phyloP scores from a whole-genome alignment of 176 grass and related monocot genomes.

The Puya raimondii region DNA sequence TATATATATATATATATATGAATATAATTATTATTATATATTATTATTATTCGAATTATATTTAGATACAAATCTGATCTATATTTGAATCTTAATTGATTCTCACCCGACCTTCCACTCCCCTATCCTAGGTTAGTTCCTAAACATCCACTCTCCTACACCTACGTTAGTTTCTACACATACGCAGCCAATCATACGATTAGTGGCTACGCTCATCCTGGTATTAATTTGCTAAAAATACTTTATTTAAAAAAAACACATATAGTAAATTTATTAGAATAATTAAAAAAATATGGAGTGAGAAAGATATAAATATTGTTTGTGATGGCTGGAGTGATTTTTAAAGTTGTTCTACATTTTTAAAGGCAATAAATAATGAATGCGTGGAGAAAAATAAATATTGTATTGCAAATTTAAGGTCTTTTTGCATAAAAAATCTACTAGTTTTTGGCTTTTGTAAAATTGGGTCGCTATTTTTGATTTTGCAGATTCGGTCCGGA shows the following conservation, averaged over 20 bases:
- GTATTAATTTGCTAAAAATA: slow-evolving; percentile 6
- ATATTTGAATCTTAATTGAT: no score
- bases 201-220: neutral
- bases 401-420: neutral
- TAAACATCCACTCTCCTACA: neutral
- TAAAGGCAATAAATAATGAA: slow-evolving; percentile 11
- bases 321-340: slow-evolving; percentile 2
- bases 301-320: slow-evolving; percentile 9
- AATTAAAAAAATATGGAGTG: slow-evolving; percentile 4
- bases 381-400: slow-evolving; percentile 2
- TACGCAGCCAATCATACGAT: neutral
- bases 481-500: no score
- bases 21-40: no score
- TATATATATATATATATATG: no score
- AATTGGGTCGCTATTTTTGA: no score
- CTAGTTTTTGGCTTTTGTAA: no score
- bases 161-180: no score
- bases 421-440: no score
- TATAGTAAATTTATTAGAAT: slow-evolving; percentile 1
- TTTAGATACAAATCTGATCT: no score
- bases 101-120: no score
- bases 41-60: no score
- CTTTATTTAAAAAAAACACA: slow-evolving; percentile 1
- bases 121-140: neutral
- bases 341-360: neutral